Evolutionary conservation across 2,329 filamentous ascomycete genomes (phyloP).

Genomic region (Ascochyta rabiei): DNA sequence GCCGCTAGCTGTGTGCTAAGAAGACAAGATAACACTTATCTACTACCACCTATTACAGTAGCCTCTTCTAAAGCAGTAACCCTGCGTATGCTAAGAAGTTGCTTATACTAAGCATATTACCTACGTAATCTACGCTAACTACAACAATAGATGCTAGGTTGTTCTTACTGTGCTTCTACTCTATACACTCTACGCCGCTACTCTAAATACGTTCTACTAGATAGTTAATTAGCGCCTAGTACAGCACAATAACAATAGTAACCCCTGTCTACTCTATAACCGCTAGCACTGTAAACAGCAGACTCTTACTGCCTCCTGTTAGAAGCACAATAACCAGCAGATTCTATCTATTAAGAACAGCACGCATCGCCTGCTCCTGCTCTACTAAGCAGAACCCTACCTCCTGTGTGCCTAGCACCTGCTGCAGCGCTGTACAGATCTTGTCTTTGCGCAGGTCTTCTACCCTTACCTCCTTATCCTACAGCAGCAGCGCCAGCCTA

Average conservation of each 20-base stretch:
- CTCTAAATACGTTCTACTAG: background rate
- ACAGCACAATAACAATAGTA: too few species aligned
- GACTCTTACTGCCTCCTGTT: slow-evolving; percentile 28
- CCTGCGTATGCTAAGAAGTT: slow-evolving; percentile 11
- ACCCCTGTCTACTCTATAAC: background rate
- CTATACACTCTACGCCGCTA: slow-evolving; percentile 7
- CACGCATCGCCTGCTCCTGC: slow-evolving; percentile 19
- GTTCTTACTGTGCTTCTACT: slow-evolving; percentile 17
- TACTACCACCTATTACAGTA: too few species aligned
- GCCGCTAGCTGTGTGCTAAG: too few species aligned
- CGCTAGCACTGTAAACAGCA: slow-evolving; percentile 28
- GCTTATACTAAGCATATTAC: slow-evolving; percentile 11
- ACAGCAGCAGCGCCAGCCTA: too few species aligned
- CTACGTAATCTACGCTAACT: slow-evolving; percentile 19
- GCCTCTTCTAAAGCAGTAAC: too few species aligned
- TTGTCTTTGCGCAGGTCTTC: background rate
- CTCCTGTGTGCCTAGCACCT: slow-evolving; percentile 11
- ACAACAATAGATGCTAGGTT: slow-evolving; percentile 20
- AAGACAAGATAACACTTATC: too few species aligned
- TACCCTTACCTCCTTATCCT: too few species aligned
- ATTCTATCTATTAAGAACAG: slow-evolving; percentile 17
- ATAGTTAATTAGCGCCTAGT: too few species aligned
- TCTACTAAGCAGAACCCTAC: slow-evolving; percentile 14
- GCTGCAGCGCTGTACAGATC: background rate
- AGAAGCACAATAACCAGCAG: slow-evolving; percentile 27